These are phyloP conservation scores for Pseudogymnoascus sp. DNA, from an alignment of 2,329 filamentous ascomycete genomes.

Conservation along the genomic window DNA sequence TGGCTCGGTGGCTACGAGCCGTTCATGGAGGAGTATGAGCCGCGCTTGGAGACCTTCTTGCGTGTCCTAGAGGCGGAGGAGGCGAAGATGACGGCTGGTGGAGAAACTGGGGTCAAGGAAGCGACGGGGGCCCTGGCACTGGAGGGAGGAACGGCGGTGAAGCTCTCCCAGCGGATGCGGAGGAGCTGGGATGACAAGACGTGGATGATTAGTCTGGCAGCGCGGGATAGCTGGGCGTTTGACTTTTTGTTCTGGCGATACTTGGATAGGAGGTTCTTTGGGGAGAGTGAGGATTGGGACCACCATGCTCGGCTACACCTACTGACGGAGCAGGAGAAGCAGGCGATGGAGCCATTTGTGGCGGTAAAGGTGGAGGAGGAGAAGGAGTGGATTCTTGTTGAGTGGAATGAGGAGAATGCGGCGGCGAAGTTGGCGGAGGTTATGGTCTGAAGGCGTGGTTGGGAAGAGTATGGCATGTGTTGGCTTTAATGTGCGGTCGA, in stretches of 20 bases:
- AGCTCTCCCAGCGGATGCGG: conserved; percentile 29
- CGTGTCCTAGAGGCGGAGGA: conserved; percentile 29
- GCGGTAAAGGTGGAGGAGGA: conserved; percentile 26
- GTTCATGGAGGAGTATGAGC: conserved; percentile 30
- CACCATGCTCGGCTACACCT: conserved; percentile 12
- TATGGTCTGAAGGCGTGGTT: conserved; percentile 10
- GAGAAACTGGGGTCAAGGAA: not conserved
- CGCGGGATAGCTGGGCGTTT: conserved; percentile 32
- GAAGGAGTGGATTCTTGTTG: conserved; percentile 22
- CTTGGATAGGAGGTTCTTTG: conserved; percentile 31
- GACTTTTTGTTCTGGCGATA: conserved; percentile 33
- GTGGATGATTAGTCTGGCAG: conserved; percentile 30
- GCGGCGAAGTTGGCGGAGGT: conserved; percentile 17
- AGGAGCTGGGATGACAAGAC: conserved; percentile 29
- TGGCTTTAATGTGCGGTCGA: not conserved
- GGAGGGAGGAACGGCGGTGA: not conserved
- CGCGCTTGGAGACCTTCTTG: conserved; percentile 30
- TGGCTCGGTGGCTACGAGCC: conserved; percentile 27
- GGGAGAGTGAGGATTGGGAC: conserved; percentile 17
- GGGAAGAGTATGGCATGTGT: not conserved
- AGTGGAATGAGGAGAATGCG: conserved; percentile 23
- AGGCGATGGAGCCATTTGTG: conserved; percentile 27
- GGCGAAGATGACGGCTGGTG: conserved; percentile 12
- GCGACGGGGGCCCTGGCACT: not conserved
- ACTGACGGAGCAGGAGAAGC: conserved; percentile 24